Conservation (phyloP, 78 protist species). For the slime mould (Dictyostelium discoideum) region DNA sequence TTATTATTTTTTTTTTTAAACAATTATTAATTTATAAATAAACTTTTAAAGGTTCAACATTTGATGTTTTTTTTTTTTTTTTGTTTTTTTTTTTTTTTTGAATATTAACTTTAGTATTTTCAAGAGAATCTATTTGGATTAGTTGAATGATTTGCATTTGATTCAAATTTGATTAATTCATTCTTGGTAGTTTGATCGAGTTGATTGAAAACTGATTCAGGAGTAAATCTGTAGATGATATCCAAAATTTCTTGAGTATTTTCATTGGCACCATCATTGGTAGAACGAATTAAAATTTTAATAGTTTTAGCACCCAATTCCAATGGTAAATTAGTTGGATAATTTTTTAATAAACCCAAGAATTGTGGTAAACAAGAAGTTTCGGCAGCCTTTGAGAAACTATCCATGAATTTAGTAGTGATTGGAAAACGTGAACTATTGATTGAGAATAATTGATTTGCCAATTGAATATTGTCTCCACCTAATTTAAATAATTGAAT, state of each 20-base stretch:
- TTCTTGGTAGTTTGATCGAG: background rate
- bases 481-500: background rate
- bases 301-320: background rate
- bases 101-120: background rate
- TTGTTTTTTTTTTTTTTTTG: background rate
- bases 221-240: background rate
- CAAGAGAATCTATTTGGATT: background rate
- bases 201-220: background rate
- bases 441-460: background rate
- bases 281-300: background rate
- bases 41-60: background rate
- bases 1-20: background rate
- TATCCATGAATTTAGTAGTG: background rate
- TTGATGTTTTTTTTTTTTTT: background rate
- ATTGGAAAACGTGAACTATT: background rate
- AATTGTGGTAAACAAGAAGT: background rate
- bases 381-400: background rate
- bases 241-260: background rate
- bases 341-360: background rate
- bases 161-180: background rate
- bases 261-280: background rate
- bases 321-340: background rate
- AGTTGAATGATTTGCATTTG: background rate
- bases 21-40: background rate
- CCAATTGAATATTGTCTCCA: background rate